A percentile compares a stretch with the other conserved stretches of the same genome.
These are phyloP conservation scores for Akanthomyces muscarius DNA, from an alignment of 2,329 filamentous ascomycete genomes.

Conservation along the genomic window DNA sequence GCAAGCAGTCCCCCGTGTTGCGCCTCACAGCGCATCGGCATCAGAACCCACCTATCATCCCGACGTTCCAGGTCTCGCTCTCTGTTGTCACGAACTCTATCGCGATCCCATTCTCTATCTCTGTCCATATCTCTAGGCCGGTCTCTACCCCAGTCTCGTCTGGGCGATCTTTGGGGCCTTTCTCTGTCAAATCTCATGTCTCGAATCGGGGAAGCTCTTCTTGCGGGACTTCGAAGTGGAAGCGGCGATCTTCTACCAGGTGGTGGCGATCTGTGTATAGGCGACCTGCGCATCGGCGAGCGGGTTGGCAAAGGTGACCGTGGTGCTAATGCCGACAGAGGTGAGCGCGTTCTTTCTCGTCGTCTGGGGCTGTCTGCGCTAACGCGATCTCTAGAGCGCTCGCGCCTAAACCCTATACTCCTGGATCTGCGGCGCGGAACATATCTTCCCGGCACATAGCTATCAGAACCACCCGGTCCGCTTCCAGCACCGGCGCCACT, in stretches of 20 bases:
- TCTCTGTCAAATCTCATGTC: constrained; percentile 36
- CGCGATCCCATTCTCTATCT: constrained; percentile 29
- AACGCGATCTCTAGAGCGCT: constrained; percentile 38
- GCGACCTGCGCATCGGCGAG: constrained; percentile 26
- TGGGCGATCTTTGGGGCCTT: constrained; percentile 34
- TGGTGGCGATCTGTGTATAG: constrained; percentile 21
- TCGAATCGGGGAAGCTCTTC: constrained; percentile 36
- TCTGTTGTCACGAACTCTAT: constrained; percentile 23
- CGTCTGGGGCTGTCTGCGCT: constrained; percentile 31
- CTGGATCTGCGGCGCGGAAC: constrained; percentile 39
- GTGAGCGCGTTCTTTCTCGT: constrained; percentile 35
- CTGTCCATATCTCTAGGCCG: constrained; percentile 25
- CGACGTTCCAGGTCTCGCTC: constrained; percentile 38
- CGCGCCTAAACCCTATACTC: constrained; percentile 39
- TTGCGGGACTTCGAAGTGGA: constrained; percentile 27
- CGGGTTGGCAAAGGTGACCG: constrained; percentile 20
- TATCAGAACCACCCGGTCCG: constrained; percentile 35
- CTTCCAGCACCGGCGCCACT: constrained; percentile 1
- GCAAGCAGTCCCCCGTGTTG: neutral
- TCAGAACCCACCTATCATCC: constrained; percentile 36
- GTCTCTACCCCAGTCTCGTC: constrained; percentile 33
- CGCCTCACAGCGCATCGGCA: neutral
- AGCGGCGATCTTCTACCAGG: constrained; percentile 14
- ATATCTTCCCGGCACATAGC: constrained; percentile 44
- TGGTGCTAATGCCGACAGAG: constrained; percentile 20